These are phyloP conservation scores for Daldinia loculata DNA, from an alignment of 495 filamentous ascomycete genomes.

Conservation along the genomic window DNA sequence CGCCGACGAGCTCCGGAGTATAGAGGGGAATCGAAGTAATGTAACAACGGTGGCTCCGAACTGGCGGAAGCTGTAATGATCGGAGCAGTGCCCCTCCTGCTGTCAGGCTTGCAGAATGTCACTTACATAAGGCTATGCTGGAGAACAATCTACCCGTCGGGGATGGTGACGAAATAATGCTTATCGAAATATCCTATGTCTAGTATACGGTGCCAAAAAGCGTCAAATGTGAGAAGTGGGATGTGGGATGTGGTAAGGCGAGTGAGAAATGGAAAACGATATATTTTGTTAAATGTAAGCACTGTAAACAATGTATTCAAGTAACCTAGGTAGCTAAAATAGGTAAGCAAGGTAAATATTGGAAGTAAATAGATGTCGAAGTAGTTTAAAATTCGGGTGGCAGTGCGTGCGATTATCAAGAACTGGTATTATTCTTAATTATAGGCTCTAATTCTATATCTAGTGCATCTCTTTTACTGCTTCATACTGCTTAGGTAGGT, in stretches of 20 bases:
- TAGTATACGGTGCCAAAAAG: background rate
- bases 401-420: constrained; percentile 32
- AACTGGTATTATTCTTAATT: background rate
- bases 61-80: constrained; percentile 4
- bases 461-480: background rate
- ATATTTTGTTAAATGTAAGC: background rate
- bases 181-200: constrained; percentile 5
- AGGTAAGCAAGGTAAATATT: background rate
- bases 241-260: background rate
- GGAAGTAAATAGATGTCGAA: background rate
- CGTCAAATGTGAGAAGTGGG: background rate
- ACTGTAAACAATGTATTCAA: background rate
- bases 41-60: constrained; percentile 27
- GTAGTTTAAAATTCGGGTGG: constrained; percentile 7
- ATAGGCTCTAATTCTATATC: background rate
- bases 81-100: constrained; percentile 29
- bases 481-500: background rate
- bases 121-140: constrained; percentile 36
- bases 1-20: constrained; percentile 22
- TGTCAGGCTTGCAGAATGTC: constrained; percentile 29
- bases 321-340: background rate
- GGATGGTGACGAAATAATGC: background rate
- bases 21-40: constrained; percentile 8
- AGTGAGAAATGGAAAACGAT: background rate
- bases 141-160: background rate